Evolutionary conservation across 208 protist genomes (phyloP), one percentile per base, ranked within the genome.

Genomic region (Wallacemonas collosoma): DNA sequence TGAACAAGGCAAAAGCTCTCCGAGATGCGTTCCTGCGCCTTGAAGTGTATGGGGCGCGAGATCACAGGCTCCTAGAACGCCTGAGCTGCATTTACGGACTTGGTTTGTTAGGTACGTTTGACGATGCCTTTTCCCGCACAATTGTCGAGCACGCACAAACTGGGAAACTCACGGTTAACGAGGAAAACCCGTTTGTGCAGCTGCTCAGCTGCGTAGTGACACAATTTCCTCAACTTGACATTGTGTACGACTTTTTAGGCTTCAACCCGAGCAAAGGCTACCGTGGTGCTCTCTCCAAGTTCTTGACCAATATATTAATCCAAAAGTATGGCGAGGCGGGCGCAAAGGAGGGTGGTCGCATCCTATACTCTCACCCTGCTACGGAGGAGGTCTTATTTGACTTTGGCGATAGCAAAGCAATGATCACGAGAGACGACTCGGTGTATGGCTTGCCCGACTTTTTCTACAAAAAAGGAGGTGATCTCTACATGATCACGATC

Each of bases 41-140:
- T 15, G 88, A 96, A 61, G 73, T 85, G 48, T 88, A 88, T 61
- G 91, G 89, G 11, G 80, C 91, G 41, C 58, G 76, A 40, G 87
- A 96, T 62, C 75, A 89, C 71, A 80, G 82, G 47, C 72, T 94
- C 43, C 72, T 96, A 39, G 87, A 96, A 57, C 73, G 91, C 3
- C 68, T 96, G 38, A 93, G 87, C 79, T 93, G 88, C 73, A 82
- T 96, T 57, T 96, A 96, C 68, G 86, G 91, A 9, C 43, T 96
- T 41, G 91, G 77, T 14, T 64, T 89, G 58, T 81, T 89, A 38
- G 86, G 87, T 12, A 87, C 83, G 0, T 96, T 93, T 74, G 85
- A 92, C 8, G 80, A 87, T 50, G 91, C 91, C 9, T 96, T 96
- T 76, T 82, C 75, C 44, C 90, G 90, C 53, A 74, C 87, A 11